These are phyloP conservation scores for Bothriochloa decipiens DNA, from an alignment of 176 grass and related monocot species.

Conservation along the genomic window DNA sequence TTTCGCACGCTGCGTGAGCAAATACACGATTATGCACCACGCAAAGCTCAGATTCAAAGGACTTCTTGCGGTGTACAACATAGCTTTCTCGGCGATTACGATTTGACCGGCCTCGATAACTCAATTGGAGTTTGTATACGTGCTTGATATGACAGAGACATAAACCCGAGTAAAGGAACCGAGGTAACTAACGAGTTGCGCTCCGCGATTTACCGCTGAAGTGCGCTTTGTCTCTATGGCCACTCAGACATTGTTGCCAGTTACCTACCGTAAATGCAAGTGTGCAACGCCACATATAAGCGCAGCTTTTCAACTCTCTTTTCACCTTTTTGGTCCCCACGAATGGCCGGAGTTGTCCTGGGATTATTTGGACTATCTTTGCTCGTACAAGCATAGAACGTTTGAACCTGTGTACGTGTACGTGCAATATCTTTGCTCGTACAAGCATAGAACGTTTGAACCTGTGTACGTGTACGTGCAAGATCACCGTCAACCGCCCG, in stretches of 20 bases:
- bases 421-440: not conserved
- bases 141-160: not conserved
- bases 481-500: not conserved
- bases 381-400: not conserved
- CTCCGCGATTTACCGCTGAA: not conserved
- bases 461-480: too few species aligned
- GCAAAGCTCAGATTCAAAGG: not conserved
- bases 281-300: constrained; percentile 32
- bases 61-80: not conserved
- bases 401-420: too few species aligned
- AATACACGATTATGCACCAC: not conserved
- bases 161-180: not conserved
- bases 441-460: not conserved
- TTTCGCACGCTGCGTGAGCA: not conserved
- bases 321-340: not conserved
- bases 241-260: constrained; percentile 26
- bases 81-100: constrained; percentile 25
- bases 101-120: not conserved
- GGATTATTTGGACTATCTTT: not conserved
- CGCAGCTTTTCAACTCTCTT: constrained; percentile 26
- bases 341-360: not conserved
- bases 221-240: constrained; percentile 16
- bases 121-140: not conserved
- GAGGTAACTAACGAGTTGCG: not conserved
- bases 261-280: constrained; percentile 19